Conservation (phyloP, 129 eudicot genomes). For the Arctium minus region DNA sequence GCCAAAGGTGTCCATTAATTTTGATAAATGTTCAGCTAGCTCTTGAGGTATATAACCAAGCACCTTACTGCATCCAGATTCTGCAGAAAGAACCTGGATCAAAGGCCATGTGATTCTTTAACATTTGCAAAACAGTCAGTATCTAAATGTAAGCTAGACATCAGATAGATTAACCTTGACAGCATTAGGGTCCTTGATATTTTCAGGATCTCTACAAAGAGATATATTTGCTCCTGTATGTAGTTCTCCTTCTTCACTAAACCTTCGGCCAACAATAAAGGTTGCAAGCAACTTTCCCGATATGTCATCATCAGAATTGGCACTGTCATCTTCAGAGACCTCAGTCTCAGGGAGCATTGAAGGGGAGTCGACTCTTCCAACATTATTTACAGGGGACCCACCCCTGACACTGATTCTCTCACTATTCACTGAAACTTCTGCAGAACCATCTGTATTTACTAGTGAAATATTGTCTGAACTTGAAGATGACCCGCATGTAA, state of each 20-base stretch:
- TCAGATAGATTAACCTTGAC: slow-evolving; percentile 52
- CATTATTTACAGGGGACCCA: slow-evolving; percentile 10
- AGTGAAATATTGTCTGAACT: slow-evolving; percentile 16
- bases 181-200: slow-evolving; percentile 80
- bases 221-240: slow-evolving; percentile 42
- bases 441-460: slow-evolving; percentile 9
- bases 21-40: slow-evolving; percentile 76
- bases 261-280: slow-evolving; percentile 71
- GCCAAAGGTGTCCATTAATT: slow-evolving; percentile 67
- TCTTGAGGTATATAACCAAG: slow-evolving; percentile 87
- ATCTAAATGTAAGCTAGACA: slow-evolving; percentile 3
- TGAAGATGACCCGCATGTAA: slow-evolving; percentile 16
- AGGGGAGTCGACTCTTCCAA: slow-evolving; percentile 15
- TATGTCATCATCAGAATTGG: slow-evolving; percentile 31
- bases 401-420: slow-evolving; percentile 10
- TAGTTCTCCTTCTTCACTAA: slow-evolving; percentile 47
- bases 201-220: slow-evolving; percentile 71
- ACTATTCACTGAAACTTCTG: slow-evolving; percentile 14
- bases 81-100: slow-evolving; percentile 71
- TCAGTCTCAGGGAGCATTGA: slow-evolving; percentile 11
- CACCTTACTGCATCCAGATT: slow-evolving; percentile 36
- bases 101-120: slow-evolving; percentile 18
- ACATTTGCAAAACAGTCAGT: not conserved
- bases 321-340: slow-evolving; percentile 29
- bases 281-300: slow-evolving; percentile 49